A percentile compares a stretch with the other conserved stretches of the same genome.
Evolutionary conservation across 345 rosid genomes (phyloP).

Genomic region (Gossypium arboreum): DNA sequence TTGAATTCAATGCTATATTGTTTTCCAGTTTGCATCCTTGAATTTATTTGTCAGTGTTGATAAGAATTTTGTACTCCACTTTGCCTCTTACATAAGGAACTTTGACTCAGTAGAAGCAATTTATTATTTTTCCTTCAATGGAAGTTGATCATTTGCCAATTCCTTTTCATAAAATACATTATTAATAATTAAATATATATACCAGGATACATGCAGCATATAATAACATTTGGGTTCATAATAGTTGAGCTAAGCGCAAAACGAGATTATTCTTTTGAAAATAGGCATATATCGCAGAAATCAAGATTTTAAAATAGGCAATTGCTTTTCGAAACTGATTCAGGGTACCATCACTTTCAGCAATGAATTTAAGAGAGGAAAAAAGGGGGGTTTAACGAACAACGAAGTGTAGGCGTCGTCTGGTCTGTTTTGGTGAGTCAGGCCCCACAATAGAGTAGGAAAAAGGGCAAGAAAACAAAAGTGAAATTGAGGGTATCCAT

Average conservation of each 20-base stretch:
- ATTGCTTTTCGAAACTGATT: neutral
- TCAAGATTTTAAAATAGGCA: neutral
- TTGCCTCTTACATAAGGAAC: neutral
- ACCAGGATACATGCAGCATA: no score
- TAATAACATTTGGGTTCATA: no score
- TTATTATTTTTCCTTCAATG: neutral
- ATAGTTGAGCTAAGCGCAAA: no score
- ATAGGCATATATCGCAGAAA: neutral
- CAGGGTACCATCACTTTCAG: slow-evolving; percentile 10
- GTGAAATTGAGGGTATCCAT: neutral
- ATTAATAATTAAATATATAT: no score
- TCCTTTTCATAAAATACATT: no score
- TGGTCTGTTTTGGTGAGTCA: neutral
- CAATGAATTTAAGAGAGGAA: neutral
- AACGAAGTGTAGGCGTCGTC: neutral
- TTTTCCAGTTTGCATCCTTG: slow-evolving; percentile 3
- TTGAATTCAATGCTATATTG: slow-evolving; percentile 10
- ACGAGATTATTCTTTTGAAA: no score
- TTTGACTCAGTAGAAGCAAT: neutral
- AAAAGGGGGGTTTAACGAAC: neutral
- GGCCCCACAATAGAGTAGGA: slow-evolving; percentile 1
- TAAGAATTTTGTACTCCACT: neutral
- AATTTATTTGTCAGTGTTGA: neutral
- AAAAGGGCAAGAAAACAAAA: neutral
- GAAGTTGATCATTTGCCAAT: neutral